These are phyloP conservation scores for Psidium guajava DNA, from an alignment of 345 rosid genomes.

Conservation along the genomic window DNA sequence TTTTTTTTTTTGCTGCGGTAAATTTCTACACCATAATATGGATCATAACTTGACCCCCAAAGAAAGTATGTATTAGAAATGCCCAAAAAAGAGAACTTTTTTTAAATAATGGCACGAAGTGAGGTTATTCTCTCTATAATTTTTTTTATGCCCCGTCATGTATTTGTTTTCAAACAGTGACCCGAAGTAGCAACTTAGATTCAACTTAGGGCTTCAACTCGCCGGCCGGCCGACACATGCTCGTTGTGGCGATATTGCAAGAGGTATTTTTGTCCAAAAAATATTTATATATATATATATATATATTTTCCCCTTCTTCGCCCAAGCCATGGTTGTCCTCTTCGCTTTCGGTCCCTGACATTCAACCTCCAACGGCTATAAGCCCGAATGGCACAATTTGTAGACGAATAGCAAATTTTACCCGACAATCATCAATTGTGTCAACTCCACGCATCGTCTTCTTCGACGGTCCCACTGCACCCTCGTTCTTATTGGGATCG, in stretches of 20 bases:
- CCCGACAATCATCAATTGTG: not conserved
- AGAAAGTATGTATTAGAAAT: too few species aligned
- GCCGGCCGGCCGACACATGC: not conserved
- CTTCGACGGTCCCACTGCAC: not conserved
- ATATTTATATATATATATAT: not conserved
- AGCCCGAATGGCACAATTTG: not conserved
- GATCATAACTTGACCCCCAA: too few species aligned
- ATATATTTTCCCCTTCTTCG: not conserved
- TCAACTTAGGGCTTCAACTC: not conserved
- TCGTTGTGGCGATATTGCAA: rapidly evolving
- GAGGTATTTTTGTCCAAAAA: not conserved
- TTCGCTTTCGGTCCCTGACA: not conserved
- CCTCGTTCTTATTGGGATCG: not conserved
- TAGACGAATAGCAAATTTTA: not conserved
- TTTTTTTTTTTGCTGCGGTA: too few species aligned
- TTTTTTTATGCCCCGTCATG: too few species aligned
- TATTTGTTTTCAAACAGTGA: too few species aligned
- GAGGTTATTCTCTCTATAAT: too few species aligned
- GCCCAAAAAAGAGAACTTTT: too few species aligned
- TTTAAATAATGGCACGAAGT: too few species aligned
- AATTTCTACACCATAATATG: too few species aligned
- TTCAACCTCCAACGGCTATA: not conserved
- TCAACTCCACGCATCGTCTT: not conserved
- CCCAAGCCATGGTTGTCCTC: not conserved
- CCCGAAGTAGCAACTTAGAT: too few species aligned